These are phyloP conservation scores for Tritrichomonas foetus DNA, from an alignment of 208 protist genomes.

Conservation along the genomic window DNA sequence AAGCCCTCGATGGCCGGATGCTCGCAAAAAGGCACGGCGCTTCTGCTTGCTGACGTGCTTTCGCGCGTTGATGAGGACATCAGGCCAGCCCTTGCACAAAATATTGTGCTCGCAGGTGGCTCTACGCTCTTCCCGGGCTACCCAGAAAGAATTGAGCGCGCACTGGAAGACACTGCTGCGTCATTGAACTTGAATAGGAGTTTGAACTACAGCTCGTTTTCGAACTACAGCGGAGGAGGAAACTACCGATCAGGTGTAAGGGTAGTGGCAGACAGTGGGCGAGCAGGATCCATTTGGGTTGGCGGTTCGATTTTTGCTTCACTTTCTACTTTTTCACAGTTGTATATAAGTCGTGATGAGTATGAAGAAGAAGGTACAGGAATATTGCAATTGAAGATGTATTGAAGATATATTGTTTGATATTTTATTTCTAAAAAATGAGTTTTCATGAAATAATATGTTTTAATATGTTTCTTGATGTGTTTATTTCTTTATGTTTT, in stretches of 20 bases:
- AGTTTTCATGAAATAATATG: no score
- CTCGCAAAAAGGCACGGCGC: constrained; percentile 57
- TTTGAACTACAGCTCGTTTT: no score
- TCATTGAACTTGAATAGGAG: no score
- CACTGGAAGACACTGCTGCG: constrained; percentile 54
- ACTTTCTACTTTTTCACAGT: constrained; percentile 79
- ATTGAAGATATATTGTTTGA: no score
- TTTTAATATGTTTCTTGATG: no score
- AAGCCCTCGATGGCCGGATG: constrained; percentile 47
- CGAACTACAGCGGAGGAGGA: no score
- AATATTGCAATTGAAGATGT: constrained; percentile 70
- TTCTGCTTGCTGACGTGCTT: constrained; percentile 60
- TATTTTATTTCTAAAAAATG: no score
- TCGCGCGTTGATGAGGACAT: constrained; percentile 54
- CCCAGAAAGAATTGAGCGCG: constrained; percentile 82
- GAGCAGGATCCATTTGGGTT: constrained; percentile 75
- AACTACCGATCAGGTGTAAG: no score
- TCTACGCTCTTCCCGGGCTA: constrained; percentile 72
- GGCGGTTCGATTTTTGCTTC: constrained; percentile 89
- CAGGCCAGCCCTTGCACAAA: constrained; percentile 56
- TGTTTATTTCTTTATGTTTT: no score
- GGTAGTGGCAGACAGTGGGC: constrained; percentile 62
- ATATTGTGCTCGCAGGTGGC: constrained; percentile 62
- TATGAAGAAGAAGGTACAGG: constrained; percentile 78
- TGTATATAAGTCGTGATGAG: constrained; percentile 80